Base-by-base conservation (phyloP, 768 basidiomycete genomes). In the Calvatia gigantea region DNA sequence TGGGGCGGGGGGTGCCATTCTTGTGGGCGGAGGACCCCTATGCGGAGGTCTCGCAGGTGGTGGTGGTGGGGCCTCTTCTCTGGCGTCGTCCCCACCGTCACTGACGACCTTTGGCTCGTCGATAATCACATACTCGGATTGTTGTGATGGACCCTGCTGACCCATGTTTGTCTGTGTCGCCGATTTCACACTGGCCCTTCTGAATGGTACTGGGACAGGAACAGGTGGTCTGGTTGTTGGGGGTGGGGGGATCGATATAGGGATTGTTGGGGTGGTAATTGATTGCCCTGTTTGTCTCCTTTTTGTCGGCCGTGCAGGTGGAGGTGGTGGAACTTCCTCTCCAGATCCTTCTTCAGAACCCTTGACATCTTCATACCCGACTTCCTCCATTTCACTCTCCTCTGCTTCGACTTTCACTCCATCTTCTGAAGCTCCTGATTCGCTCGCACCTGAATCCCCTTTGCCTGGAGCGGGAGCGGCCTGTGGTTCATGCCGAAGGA, bases 361-460 rank as follows among this genome's bases (percentile, higher is more conserved):
- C 48, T 70, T 69, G 23, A 73, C 78, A 58, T 86, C 84, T 32
- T 83, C 81, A 56, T 84, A 75, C 7, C 69, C 73, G 7, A 86
- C 80, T 60, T 89, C 86, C 60, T 89, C 87, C 12, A 83, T 72
- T 64, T 89, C 86, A 58, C 85, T 88, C 61, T 89, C 87, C 62
- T 88, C 86, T 5, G 78, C 81, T 56, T 89, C 88, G 23, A 84
- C 81, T 33, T 76, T 75, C 21, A 84, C 84, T 8, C 80, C 80
- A 42, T 89, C 86, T 17, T 85, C 83, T 3, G 82, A 81, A 29
- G 70, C 69, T 31, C 82, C 81, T n/a, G 70, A 74, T 47, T 83
- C 80, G 21, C 67, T 66, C 39, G 76, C 73, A 7, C 29, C 54
- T 21, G 54, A 45, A 45, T 7, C 12, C n/a, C 1, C 43, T 35